phyloP scores from a whole-genome alignment of 140 eudicot species.

The Stevia rebaudiana region DNA sequence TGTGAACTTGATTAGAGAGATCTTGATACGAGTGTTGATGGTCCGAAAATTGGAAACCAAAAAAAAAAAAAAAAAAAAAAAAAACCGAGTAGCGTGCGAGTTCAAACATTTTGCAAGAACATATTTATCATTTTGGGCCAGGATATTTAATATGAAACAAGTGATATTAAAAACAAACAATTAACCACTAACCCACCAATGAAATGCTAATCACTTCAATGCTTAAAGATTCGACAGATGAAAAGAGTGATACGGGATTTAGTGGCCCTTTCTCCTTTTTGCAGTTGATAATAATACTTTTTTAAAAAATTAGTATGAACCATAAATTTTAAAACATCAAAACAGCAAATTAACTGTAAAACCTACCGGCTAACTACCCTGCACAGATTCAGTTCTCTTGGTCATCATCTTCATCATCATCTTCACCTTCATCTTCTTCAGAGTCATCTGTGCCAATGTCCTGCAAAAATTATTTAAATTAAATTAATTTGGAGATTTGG shows the following conservation, averaged over 20 bases:
- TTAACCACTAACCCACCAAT: background rate
- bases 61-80: too few species aligned
- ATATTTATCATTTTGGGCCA: too few species aligned
- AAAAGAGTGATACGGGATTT: background rate
- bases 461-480: constrained; percentile 21
- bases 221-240: background rate
- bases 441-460: constrained; percentile 35
- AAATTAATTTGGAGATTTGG: too few species aligned
- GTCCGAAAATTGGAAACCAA: too few species aligned
- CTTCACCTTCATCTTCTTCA: constrained; percentile 27
- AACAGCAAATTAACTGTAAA: constrained; percentile 14
- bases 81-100: too few species aligned
- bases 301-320: background rate
- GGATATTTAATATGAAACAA: too few species aligned
- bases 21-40: too few species aligned
- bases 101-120: too few species aligned
- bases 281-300: background rate
- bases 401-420: constrained; percentile 16
- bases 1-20: too few species aligned
- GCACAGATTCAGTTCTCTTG: constrained; percentile 17
- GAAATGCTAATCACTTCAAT: background rate
- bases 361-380: constrained; percentile 5
- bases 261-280: background rate
- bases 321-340: background rate
- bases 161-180: too few species aligned